Conservation (phyloP, 1,284 basidiomycete genomes). For the Moniliophthora roreri region DNA sequence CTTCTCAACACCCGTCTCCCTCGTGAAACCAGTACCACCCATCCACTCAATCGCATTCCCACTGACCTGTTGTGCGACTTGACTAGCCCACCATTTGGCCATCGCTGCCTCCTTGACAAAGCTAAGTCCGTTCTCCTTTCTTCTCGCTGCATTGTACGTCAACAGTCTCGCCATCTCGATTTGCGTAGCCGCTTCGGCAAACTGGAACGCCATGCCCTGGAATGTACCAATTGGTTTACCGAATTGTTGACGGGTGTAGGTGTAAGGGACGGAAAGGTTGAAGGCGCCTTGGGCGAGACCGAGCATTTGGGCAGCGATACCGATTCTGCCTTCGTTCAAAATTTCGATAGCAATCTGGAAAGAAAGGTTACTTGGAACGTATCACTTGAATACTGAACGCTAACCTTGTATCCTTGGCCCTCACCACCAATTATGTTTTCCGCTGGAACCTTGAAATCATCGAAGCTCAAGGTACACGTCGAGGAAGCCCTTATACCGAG, state of each 20-base stretch:
- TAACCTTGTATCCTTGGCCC: slow-evolving; percentile 92
- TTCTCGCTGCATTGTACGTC: slow-evolving; percentile 95
- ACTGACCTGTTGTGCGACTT: slow-evolving; percentile 87
- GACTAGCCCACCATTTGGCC: slow-evolving; percentile 91
- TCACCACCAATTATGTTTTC: slow-evolving; percentile 94
- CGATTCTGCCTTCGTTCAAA: slow-evolving; percentile 96
- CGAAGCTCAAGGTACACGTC: slow-evolving; percentile 95
- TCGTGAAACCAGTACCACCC: slow-evolving; percentile 81
- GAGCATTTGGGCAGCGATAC: slow-evolving; percentile 96
- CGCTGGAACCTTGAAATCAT: slow-evolving; percentile 89
- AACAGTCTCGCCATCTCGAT: slow-evolving; percentile 92
- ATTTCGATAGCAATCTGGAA: slow-evolving; percentile 93
- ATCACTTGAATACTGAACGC: not conserved
- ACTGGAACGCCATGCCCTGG: slow-evolving; percentile 97
- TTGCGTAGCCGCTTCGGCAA: slow-evolving; percentile 85
- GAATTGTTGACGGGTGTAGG: slow-evolving; percentile 93
- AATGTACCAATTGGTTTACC: slow-evolving; percentile 90
- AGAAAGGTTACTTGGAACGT: not conserved
- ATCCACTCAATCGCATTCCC: slow-evolving; percentile 96
- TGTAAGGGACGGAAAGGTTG: slow-evolving; percentile 89
- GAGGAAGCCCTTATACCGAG: slow-evolving; percentile 97
- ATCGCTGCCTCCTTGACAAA: slow-evolving; percentile 97
- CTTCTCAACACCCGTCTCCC: slow-evolving; percentile 83
- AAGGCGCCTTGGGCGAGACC: slow-evolving; percentile 98
- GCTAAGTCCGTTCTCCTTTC: slow-evolving; percentile 85